Conservation (phyloP, 768 basidiomycete genomes). For the Pleurotus giganteus region DNA sequence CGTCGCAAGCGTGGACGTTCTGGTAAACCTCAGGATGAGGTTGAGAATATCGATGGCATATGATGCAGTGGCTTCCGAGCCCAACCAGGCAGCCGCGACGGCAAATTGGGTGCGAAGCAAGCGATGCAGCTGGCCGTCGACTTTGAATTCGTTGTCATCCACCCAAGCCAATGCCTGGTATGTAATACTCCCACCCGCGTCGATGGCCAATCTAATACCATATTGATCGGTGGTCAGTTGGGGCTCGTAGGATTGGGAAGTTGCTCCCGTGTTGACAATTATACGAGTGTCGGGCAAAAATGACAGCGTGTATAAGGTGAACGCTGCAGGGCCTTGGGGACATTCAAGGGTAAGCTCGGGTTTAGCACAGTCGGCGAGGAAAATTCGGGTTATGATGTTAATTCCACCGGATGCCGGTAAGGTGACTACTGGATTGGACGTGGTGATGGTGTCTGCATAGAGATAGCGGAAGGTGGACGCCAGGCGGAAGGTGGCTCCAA, state of each 20-base stretch:
- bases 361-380: not conserved
- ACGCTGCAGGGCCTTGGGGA: not conserved
- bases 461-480: not conserved
- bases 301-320: not conserved
- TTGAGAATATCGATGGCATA: not conserved
- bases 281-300: not conserved
- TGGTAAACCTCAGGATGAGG: not conserved
- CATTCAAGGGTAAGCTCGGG: not conserved
- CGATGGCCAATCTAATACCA: not conserved
- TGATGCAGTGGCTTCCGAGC: not conserved
- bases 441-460: not conserved
- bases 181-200: not conserved
- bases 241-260: not conserved
- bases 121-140: not conserved
- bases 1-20: not conserved
- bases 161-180: not conserved
- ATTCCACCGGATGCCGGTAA: not conserved
- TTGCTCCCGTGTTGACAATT: not conserved
- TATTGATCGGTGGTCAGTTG: not conserved
- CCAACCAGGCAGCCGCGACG: not conserved
- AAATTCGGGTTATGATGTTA: not conserved
- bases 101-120: not conserved
- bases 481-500: not conserved
- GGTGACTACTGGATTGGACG: not conserved
- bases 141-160: conserved; percentile 1